phyloP scores from a whole-genome alignment of 306 rosid genomes.

The Aeschynomene evenia region DNA sequence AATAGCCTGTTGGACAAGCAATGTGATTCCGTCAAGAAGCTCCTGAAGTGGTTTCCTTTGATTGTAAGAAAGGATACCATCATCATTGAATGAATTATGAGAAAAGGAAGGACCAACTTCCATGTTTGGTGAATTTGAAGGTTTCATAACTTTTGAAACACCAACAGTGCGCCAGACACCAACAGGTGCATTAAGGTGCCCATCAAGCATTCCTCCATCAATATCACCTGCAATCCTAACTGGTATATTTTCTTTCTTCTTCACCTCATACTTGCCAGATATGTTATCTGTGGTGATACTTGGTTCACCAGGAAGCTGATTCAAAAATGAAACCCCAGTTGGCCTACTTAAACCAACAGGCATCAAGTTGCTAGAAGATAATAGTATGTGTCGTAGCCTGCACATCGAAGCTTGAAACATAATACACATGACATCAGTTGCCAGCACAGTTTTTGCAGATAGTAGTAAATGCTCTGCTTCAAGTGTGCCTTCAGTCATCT shows the following conservation, averaged over 20 bases:
- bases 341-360: slow-evolving; percentile 59
- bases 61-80: slow-evolving; percentile 78
- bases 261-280: slow-evolving; percentile 67
- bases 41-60: slow-evolving; percentile 97
- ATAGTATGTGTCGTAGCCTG: slow-evolving; percentile 72
- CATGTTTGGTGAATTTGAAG: slow-evolving; percentile 69
- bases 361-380: slow-evolving; percentile 60
- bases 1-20: slow-evolving; percentile 94
- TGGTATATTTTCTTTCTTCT: slow-evolving; percentile 86
- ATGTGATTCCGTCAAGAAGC: slow-evolving; percentile 85
- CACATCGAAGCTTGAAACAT: slow-evolving; percentile 89
- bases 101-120: slow-evolving; percentile 77
- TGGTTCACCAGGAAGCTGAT: slow-evolving; percentile 68
- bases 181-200: slow-evolving; percentile 85
- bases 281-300: slow-evolving; percentile 62
- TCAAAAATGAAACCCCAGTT: slow-evolving; percentile 49
- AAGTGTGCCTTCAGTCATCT: slow-evolving; percentile 54
- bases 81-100: slow-evolving; percentile 81
- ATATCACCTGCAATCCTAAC: slow-evolving; percentile 90
- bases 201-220: slow-evolving; percentile 86
- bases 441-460: slow-evolving; percentile 68
- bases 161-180: slow-evolving; percentile 97
- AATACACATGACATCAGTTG: slow-evolving; percentile 80
- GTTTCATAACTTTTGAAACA: slow-evolving; percentile 69
- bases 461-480: slow-evolving; percentile 59